Percentiles rank a stretch among this genome's conserved stretches.
These are phyloP conservation scores for Leccinum disarticulatum DNA, from an alignment of 768 basidiomycete genomes.

Conservation along the genomic window DNA sequence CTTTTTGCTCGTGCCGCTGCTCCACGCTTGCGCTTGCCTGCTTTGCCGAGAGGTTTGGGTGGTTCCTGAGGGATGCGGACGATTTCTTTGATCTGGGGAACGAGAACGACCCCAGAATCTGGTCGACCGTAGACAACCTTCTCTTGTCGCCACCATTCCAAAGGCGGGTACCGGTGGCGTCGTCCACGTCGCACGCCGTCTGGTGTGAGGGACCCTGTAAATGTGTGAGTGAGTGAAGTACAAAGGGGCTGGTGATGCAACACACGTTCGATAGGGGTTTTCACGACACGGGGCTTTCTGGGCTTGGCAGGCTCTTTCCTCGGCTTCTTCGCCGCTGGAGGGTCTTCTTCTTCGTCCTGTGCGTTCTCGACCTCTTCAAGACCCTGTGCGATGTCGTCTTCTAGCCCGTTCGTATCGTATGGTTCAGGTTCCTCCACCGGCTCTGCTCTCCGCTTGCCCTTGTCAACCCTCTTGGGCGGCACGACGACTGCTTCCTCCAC, in stretches of 20 bases:
- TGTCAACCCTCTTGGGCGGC: conserved; percentile 28
- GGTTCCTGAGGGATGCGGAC: conserved; percentile 54
- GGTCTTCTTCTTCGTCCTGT: conserved; percentile 45
- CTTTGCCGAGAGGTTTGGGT: conserved; percentile 46
- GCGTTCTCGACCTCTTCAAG: conserved; percentile 51
- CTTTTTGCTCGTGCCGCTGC: conserved; percentile 37
- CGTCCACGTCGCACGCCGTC: conserved; percentile 67
- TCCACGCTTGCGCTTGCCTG: conserved; percentile 36
- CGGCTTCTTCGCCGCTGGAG: conserved; percentile 29
- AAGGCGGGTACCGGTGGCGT: conserved; percentile 66
- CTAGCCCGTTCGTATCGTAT: conserved; percentile 31
- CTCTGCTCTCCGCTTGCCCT: conserved; percentile 43
- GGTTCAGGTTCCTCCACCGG: conserved; percentile 16
- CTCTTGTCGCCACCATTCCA: conserved; percentile 95
- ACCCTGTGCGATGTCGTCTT: conserved; percentile 44
- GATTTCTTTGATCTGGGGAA: conserved; percentile 69
- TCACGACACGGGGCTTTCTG: conserved; percentile 25
- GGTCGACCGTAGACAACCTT: conserved; percentile 78
- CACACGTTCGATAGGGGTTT: conserved; percentile 23
- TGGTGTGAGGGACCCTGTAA: conserved; percentile 27
- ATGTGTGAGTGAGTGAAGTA: conserved; percentile 13
- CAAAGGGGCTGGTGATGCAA: background rate
- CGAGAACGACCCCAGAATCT: conserved; percentile 48
- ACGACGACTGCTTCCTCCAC: conserved; percentile 34
- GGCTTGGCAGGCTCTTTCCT: conserved; percentile 30